Evolutionary conservation across 345 rosid species (phyloP).

Genomic region (Citrus hindsii): DNA sequence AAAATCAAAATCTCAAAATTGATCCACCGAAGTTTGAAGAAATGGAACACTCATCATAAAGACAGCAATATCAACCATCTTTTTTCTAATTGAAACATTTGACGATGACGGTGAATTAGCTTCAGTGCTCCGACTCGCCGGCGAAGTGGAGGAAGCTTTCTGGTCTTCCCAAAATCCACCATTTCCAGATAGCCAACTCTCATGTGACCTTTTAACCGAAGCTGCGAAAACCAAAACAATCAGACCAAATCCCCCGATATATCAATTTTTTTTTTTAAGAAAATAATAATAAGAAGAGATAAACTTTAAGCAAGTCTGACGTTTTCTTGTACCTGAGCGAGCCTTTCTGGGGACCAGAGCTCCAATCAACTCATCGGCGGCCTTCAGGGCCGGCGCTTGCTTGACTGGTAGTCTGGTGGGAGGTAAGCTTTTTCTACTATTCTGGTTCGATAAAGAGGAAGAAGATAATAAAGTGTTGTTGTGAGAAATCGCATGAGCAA

Average conservation of each 20-base stretch:
- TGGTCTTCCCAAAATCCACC: conserved; percentile 42
- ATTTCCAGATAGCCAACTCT: conserved; percentile 43
- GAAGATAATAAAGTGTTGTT: neutral
- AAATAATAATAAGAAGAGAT: neutral
- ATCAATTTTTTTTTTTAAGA: neutral
- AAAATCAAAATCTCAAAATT: conserved; percentile 5
- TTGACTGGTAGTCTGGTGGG: neutral
- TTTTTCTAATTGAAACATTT: conserved; percentile 41
- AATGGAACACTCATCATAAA: neutral
- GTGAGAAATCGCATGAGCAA: neutral
- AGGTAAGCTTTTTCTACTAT: conserved; percentile 16
- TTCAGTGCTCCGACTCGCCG: conserved; percentile 36
- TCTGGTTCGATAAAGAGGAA: conserved; percentile 18
- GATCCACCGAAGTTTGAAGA: neutral
- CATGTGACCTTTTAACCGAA: conserved; percentile 54
- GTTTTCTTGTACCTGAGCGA: conserved; percentile 44
- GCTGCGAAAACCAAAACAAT: conserved; percentile 24
- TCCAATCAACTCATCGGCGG: conserved; percentile 47
- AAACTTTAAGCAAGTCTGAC: neutral
- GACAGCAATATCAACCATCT: conserved; percentile 29
- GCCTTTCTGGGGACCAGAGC: conserved; percentile 60
- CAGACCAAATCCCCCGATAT: neutral
- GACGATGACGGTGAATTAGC: conserved; percentile 43
- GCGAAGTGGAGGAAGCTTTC: conserved; percentile 39
- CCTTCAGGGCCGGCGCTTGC: conserved; percentile 19